Evolutionary conservation across 257 asterid genomes (phyloP), one percentile per base, ranked within the genome.

Genomic region (Solanum dulcamara): DNA sequence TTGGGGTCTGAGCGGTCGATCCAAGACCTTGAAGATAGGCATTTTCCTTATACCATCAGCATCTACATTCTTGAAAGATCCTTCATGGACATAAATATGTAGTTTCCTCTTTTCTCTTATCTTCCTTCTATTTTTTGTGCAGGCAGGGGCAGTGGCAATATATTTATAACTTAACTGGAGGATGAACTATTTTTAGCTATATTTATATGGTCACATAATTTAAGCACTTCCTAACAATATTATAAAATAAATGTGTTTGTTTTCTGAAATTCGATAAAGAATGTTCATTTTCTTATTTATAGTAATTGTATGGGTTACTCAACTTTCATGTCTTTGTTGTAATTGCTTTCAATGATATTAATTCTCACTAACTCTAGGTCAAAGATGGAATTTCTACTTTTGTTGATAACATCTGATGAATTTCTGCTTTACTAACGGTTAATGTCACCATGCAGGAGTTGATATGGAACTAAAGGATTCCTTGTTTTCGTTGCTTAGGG

Each of bases 401-500:
- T 64, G 20, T 64, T 57, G 13, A 3, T 57, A 3, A 57, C 64
- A 22, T 38, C 4, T 64, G 72, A 64, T 62, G 40, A 30, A 64
- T 64, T 28, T 64, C 5, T 14, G n/a, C 38, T 64, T 13, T 64
- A 64, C 37, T 30, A 64, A 64, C n/a, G 10, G 11, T 28, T 64
- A 28, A 64, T 64, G 40, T 30, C n/a, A 30, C 11, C 64, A 22
- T 85, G 81, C 91, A 95, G 99, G 98, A 64, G 99, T 95, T 81
- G 99, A 98, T 28, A 97, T 97, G 99, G 99, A 97, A 86, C 97
- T 97, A 14, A 98, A 97, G 89, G 99, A 97, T 90, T 95, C 98
- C 37, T 86, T 97, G 88, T 97, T 88, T 90, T 98, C 98, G 64
- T 85, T 97, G 80, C 81, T 97, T 88, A 94, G 98, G 88, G 99